Conservation (phyloP, 495 filamentous ascomycete species). For the Rostrohypoxylon terebratum region DNA sequence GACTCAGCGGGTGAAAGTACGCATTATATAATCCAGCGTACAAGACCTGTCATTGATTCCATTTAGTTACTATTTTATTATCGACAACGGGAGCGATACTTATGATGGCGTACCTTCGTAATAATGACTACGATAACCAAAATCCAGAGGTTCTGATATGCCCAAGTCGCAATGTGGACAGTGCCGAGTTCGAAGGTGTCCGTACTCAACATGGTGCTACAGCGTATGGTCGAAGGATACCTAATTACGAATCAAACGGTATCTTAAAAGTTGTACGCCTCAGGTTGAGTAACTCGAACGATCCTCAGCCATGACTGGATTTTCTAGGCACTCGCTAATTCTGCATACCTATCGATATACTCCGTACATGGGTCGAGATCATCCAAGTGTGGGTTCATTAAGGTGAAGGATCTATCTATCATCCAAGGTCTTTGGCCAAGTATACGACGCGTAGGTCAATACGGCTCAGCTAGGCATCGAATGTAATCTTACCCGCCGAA, state of each 20-base stretch:
- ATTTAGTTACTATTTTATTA: not conserved
- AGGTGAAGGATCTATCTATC: too few species aligned
- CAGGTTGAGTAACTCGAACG: not conserved
- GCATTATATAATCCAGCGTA: not conserved
- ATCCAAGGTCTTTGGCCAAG: too few species aligned
- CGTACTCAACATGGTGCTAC: not conserved
- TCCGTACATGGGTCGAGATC: not conserved
- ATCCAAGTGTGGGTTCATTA: not conserved
- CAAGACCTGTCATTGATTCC: not conserved
- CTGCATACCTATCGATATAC: not conserved
- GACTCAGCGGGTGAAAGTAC: not conserved
- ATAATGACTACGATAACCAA: not conserved
- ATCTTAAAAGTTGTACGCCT: not conserved
- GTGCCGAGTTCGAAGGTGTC: not conserved
- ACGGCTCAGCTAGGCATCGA: not conserved
- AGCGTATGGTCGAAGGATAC: not conserved
- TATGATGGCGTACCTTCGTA: not conserved
- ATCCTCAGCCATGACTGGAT: not conserved
- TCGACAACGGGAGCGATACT: not conserved
- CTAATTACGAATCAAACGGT: not conserved
- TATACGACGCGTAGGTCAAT: not conserved
- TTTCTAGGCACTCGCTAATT: not conserved
- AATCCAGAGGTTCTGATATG: not conserved
- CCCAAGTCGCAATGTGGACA: not conserved
- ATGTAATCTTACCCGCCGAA: not conserved